A percentile compares a stretch with the other conserved stretches of the same genome.
These are phyloP conservation scores for Smallanthus sonchifolius DNA, from an alignment of 129 eudicot genomes.

Conservation along the genomic window DNA sequence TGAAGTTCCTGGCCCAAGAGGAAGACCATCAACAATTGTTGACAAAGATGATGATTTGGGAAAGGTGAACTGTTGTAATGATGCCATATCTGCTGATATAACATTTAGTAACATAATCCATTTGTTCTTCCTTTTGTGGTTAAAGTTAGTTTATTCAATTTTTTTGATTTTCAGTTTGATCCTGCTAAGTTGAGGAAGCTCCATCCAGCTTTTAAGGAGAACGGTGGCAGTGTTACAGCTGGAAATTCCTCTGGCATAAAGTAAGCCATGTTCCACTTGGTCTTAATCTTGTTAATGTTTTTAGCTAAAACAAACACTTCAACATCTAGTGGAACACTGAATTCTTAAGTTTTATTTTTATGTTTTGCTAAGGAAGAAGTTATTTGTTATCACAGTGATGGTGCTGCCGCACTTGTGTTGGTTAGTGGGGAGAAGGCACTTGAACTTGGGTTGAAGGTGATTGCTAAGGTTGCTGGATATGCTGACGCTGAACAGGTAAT, in stretches of 20 bases:
- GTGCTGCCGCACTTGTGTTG: conserved; percentile 95
- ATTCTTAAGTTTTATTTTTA: neutral
- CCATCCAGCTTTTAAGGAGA: conserved; percentile 90
- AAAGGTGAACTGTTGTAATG: conserved; percentile 49
- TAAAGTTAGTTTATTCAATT: neutral
- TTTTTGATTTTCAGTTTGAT: conserved; percentile 55
- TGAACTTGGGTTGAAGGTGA: conserved; percentile 83
- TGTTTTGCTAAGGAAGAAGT: neutral
- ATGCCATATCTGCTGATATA: conserved; percentile 13
- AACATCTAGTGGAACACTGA: neutral
- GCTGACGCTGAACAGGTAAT: conserved; percentile 98
- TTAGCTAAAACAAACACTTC: neutral
- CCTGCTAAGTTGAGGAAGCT: conserved; percentile 86
- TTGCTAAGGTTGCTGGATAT: conserved; percentile 85
- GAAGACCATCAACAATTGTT: conserved; percentile 85
- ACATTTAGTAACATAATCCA: neutral
- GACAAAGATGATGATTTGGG: conserved; percentile 95
- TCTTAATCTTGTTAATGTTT: neutral
- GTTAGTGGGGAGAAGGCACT: conserved; percentile 92
- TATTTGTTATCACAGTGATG: conserved; percentile 57
- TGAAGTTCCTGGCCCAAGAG: conserved; percentile 96
- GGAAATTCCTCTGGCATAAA: conserved; percentile 99
- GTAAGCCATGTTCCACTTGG: conserved; percentile 30
- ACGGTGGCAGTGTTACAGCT: conserved; percentile 93
- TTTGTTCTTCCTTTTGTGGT: neutral